Conservation (phyloP, 2,329 filamentous ascomycete species). For the Beauveria sp. region DNA sequence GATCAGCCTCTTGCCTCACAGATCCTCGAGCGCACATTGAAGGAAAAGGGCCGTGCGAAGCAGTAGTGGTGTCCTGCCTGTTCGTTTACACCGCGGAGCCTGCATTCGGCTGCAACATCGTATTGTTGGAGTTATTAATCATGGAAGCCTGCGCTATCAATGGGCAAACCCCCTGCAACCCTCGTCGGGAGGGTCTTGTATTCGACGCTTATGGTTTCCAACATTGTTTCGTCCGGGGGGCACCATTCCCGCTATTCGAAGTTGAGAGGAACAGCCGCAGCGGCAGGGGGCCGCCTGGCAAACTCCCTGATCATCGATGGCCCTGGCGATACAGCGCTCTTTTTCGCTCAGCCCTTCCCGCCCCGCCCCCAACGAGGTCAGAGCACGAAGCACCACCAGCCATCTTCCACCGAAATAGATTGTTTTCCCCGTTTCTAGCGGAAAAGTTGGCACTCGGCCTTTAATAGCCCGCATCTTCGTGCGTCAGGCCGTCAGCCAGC, state of each 20-base stretch:
- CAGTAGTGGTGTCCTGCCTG: background rate
- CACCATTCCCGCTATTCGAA: no score
- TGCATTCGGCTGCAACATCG: background rate
- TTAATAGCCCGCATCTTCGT: background rate
- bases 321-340: background rate
- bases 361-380: slow-evolving; percentile 5
- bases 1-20: background rate
- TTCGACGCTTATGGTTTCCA: no score
- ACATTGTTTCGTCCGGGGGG: no score
- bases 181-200: background rate
- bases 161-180: background rate
- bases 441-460: no score
- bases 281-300: background rate
- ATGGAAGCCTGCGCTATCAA: background rate
- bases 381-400: slow-evolving; percentile 1
- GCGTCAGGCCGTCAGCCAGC: background rate
- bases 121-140: background rate
- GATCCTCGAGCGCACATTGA: background rate
- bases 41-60: background rate
- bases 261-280: background rate
- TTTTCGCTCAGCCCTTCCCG: background rate
- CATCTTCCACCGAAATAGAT: background rate
- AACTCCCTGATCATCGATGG: background rate
- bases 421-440: no score
- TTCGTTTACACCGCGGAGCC: background rate